Percentiles rank a stretch among this genome's conserved stretches.
These are phyloP conservation scores for Aspergillus neotritici DNA, from an alignment of 2,329 filamentous ascomycete genomes.

Conservation along the genomic window DNA sequence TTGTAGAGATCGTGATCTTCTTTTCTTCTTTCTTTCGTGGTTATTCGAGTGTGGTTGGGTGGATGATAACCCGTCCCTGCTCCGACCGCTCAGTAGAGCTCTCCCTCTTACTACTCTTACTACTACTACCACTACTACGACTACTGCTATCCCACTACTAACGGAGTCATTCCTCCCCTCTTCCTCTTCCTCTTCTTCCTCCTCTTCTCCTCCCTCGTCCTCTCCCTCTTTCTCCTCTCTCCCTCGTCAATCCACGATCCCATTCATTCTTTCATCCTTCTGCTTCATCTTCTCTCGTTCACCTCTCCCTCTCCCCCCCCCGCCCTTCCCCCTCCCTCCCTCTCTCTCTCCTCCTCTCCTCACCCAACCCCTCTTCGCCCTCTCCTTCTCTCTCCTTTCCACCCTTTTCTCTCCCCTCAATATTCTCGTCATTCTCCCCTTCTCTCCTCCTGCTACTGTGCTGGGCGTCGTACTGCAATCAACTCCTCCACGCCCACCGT, in stretches of 20 bases:
- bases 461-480: slow-evolving; percentile 5
- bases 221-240: slow-evolving; percentile 5
- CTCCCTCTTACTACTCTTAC: slow-evolving; percentile 2
- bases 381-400: slow-evolving; percentile 3
- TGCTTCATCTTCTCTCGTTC: slow-evolving; percentile 1
- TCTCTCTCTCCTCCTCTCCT: background rate
- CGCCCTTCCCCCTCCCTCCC: slow-evolving; percentile 3
- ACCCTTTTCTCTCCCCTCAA: slow-evolving; percentile 5
- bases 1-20: no score
- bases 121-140: slow-evolving; percentile 2
- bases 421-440: background rate
- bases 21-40: no score
- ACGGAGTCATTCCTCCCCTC: slow-evolving; percentile 1
- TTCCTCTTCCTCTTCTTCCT: slow-evolving; percentile 6
- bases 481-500: slow-evolving; percentile 5
- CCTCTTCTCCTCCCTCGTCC: slow-evolving; percentile 5
- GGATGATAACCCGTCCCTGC: no score
- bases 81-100: background rate
- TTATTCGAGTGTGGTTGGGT: no score
- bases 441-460: slow-evolving; percentile 7
- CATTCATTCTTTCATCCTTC: slow-evolving; percentile 5
- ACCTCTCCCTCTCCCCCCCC: slow-evolving; percentile 1
- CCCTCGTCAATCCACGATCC: slow-evolving; percentile 3
- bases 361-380: background rate
- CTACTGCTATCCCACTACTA: background rate